Evolutionary conservation across 148 eudicot species (phyloP).

Genomic region (Cornus kousa): DNA sequence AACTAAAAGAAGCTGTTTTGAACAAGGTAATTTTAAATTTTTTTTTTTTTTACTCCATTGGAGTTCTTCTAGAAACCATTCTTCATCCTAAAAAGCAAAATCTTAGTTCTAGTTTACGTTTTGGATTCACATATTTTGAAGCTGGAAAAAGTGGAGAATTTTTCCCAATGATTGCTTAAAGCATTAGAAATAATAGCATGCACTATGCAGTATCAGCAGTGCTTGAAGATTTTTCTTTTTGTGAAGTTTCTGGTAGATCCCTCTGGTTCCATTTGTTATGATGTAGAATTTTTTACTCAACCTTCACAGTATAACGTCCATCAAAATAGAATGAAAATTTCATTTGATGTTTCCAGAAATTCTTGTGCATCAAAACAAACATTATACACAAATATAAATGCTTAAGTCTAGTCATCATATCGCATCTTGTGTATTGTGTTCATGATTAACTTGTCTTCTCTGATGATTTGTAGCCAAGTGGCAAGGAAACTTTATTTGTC

Average conservation of each 20-base stretch:
- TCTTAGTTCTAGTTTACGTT: neutral
- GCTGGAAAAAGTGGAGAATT: neutral
- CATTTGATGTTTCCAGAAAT: neutral
- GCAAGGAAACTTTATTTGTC: constrained; percentile 49
- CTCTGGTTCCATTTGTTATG: neutral
- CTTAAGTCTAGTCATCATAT: constrained; percentile 5
- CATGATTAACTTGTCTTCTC: constrained; percentile 17
- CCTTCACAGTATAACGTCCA: neutral
- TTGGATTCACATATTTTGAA: neutral
- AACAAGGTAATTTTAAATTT: constrained; percentile 42
- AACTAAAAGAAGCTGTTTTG: constrained; percentile 66
- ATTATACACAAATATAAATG: neutral
- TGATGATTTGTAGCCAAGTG: constrained; percentile 42
- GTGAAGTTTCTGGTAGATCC: too few relatives aligned
- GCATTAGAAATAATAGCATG: neutral
- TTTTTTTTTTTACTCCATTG: neutral
- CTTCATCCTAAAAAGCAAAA: neutral
- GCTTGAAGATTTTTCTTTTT: neutral
- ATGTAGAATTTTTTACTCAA: constrained; percentile 4
- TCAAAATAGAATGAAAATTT: neutral
- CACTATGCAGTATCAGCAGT: neutral
- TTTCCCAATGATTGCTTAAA: neutral
- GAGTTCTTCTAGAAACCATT: neutral
- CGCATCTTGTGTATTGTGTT: constrained; percentile 3
- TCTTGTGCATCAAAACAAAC: neutral